Evolutionary conservation across 768 basidiomycete species (phyloP).

Genomic region (Boletus speciosus): DNA sequence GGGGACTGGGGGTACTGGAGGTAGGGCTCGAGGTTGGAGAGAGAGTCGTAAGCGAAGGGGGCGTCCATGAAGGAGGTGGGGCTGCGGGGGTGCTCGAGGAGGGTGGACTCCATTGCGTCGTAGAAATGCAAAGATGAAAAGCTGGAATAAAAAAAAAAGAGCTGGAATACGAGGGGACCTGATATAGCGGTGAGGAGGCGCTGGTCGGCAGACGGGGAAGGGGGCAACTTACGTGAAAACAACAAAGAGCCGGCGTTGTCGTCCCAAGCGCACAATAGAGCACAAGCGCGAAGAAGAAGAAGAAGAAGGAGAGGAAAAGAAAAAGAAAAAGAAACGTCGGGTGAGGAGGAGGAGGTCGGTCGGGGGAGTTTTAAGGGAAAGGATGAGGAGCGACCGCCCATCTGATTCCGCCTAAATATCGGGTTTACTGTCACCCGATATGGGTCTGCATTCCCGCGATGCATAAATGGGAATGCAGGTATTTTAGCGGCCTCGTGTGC

Average conservation of each 20-base stretch:
- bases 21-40: conserved; percentile 49
- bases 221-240: conserved; percentile 32
- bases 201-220: not conserved
- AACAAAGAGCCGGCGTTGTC: conserved; percentile 29
- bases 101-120: conserved; percentile 45
- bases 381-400: conserved; percentile 28
- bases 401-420: conserved; percentile 36
- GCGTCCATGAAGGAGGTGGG: conserved; percentile 50
- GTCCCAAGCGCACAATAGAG: conserved; percentile 34
- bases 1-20: conserved; percentile 68
- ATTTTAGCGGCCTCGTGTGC: conserved; percentile 32
- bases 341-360: conserved; percentile 29
- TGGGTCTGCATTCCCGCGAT: conserved; percentile 2
- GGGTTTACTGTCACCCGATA: conserved; percentile 8
- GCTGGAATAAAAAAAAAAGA: conserved; percentile 28
- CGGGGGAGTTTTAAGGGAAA: conserved; percentile 20
- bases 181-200: conserved; percentile 9
- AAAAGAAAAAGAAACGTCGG: conserved; percentile 37
- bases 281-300: conserved; percentile 25
- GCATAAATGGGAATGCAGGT: conserved; percentile 16
- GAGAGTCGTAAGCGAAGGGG: conserved; percentile 44
- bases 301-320: conserved; percentile 19
- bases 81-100: conserved; percentile 50
- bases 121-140: conserved; percentile 36
- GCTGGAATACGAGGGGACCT: conserved; percentile 34